Evolutionary conservation across 805 yeast genomes (phyloP), one percentile per base, ranked within the genome.

Genomic region (Candida sanyiensis): DNA sequence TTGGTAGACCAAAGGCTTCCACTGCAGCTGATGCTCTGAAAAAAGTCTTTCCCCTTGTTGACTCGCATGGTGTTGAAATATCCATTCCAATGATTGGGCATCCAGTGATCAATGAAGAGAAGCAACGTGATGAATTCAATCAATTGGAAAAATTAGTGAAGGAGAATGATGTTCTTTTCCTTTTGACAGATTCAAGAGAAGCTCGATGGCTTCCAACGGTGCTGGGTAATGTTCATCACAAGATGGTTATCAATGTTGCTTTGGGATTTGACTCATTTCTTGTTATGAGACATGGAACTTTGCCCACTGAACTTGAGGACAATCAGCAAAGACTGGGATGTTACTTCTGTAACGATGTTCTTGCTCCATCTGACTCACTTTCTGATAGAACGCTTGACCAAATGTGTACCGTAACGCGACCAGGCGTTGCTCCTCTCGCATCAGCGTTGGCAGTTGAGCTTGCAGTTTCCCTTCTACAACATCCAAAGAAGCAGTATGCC

Each of bases 31-130:
- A 64, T 13, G 73, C 87, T 0, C 58, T 93, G 47, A 73, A 70
- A 47, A 74, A 69, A 48, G 78, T 93, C 1, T 89, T 83, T 46
- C 98, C 98, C 0, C 72, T 84, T 0, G 86, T 85, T 7, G 64
- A 72, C 19, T 63, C 88, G 0, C 42, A 52, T 6, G 97, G 97
- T 0, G 57, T 66, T 34, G 63, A 65, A 22, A 48, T 93, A 22
- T 90, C 82, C 44, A 84, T 93, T 3, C 97, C 98, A 1, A 93
- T 93, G 98, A 84, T 88, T 17, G 99, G 97, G 0, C 98, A 93
- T 57, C 82, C 93, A 0, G 62, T 85, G 0, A 71, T 77, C 0
- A 71, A 76, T 47, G 85, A 77, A 47, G 54, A 48, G 0, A 62
- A 56, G 19, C 81, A 79, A 44, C 55, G 56, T 25, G 39, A 50